A percentile compares a stretch with the other conserved stretches of the same genome.
Conservation (phyloP, 805 yeast genomes). For the Wickerhamiella azymoides region DNA sequence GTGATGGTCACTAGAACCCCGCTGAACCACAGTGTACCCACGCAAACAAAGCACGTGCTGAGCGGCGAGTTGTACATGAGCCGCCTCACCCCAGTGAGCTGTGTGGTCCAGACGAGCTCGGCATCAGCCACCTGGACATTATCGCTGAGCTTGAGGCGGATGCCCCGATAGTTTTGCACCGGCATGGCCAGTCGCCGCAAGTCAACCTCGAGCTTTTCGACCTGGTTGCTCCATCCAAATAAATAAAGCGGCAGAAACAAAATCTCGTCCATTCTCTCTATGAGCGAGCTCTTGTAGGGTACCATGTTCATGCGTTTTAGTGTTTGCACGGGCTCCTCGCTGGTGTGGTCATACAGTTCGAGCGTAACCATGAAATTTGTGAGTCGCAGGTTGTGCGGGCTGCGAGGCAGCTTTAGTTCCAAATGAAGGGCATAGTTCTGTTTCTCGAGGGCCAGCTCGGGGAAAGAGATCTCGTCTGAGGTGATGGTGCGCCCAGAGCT, state of each 20-base stretch:
- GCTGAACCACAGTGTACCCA: slow-evolving; percentile 8
- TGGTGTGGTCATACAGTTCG: slow-evolving; percentile 12
- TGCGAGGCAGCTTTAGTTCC: slow-evolving; percentile 22
- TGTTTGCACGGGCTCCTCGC: slow-evolving; percentile 4
- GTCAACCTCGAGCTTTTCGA: slow-evolving; percentile 16
- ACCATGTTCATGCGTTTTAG: slow-evolving; percentile 21
- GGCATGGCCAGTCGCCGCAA: slow-evolving; percentile 13
- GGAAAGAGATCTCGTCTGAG: slow-evolving; percentile 2
- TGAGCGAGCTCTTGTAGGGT: slow-evolving; percentile 21
- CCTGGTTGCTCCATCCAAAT: slow-evolving; percentile 19
- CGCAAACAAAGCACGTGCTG: slow-evolving; percentile 10
- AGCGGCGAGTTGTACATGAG: slow-evolving; percentile 12
- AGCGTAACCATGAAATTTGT: slow-evolving; percentile 25
- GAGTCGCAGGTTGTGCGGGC: slow-evolving; percentile 18
- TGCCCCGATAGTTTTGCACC: neutral
- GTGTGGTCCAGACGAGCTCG: slow-evolving; percentile 6
- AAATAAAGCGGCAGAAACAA: slow-evolving; percentile 22
- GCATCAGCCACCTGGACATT: slow-evolving; percentile 1
- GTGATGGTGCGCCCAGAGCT: neutral
- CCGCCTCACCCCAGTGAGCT: slow-evolving; percentile 12
- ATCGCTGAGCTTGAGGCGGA: neutral
- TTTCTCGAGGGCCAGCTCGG: slow-evolving; percentile 14
- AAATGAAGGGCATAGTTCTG: slow-evolving; percentile 21
- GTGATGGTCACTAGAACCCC: slow-evolving; percentile 14
- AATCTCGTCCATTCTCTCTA: slow-evolving; percentile 21